Evolutionary conservation across 345 rosid genomes (phyloP), one percentile per base, ranked within the genome.

Genomic region (Brassica rapa): DNA sequence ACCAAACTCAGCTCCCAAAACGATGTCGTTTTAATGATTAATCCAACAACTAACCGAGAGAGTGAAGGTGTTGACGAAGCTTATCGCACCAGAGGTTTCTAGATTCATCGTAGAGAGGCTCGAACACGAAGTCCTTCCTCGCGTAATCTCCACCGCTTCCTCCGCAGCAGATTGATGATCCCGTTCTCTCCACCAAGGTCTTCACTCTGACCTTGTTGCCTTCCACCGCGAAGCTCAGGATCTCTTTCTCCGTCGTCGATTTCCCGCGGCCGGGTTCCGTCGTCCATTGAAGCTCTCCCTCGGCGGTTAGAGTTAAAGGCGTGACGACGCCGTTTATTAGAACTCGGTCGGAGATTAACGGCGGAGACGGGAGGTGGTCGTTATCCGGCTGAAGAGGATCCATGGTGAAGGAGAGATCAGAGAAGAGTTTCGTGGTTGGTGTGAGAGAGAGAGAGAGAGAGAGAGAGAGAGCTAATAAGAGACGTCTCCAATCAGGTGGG

Each of bases 41-140:
- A n/a, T 51, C 15, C 8, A 51, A 51, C 6, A 19, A 79, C 62
- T 71, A 79, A 94, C 98, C 97, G 1, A 89, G 86, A 82, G 94
- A 87, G 70, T 84, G 88, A 2, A 92, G 78, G 35, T 53, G 83
- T 62, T 83, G 85, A 10, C 83, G 87, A 57, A 92, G 90, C 79
- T 82, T 85, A 21, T 84, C 85, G 63, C 87, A 85, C 97, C 95
- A 94, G 6, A 86, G 84, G 0, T 68, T 68, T 76, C 73, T 84
- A 8, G 94, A 89, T 62, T 89, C 96, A 21, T 78, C 81, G 4
- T 89, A 72, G 70, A 85, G 79, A 75, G 89, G 88, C 85, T 91
- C 89, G 83, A 95, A 93, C n/a, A 86, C 86, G 66, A 90, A 83
- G 71, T 93, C 89, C 74, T 75, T 88, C 83, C 97, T 91, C 66